phyloP scores from a whole-genome alignment of 441 rosid genomes.

The Breynia disticha region DNA sequence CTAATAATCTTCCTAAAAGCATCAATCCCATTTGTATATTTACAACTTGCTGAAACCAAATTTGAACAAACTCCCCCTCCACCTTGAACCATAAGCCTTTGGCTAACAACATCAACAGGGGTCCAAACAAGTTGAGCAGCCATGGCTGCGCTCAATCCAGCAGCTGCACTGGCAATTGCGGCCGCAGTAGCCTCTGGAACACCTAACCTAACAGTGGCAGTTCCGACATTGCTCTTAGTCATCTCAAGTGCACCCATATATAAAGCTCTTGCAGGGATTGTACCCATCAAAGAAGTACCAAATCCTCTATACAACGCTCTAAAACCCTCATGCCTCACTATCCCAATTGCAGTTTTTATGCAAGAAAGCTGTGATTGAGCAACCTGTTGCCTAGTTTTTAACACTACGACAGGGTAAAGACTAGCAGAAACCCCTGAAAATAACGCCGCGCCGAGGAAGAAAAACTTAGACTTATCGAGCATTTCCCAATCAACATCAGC shows the following conservation, averaged over 20 bases:
- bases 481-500: slow-evolving; percentile 76
- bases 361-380: slow-evolving; percentile 45
- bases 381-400: slow-evolving; percentile 83
- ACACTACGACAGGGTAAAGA: slow-evolving; percentile 65
- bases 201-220: slow-evolving; percentile 49
- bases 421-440: slow-evolving; percentile 76
- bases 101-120: slow-evolving; percentile 80
- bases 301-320: slow-evolving; percentile 69
- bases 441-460: slow-evolving; percentile 77
- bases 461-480: slow-evolving; percentile 82
- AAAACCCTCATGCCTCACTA: slow-evolving; percentile 54
- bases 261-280: slow-evolving; percentile 72
- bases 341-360: slow-evolving; percentile 34
- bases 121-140: slow-evolving; percentile 87
- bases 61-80: slow-evolving; percentile 14
- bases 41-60: slow-evolving; percentile 28
- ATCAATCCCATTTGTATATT: slow-evolving; percentile 61
- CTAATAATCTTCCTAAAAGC: slow-evolving; percentile 58
- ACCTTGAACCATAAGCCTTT: slow-evolving; percentile 84
- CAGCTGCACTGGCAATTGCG: slow-evolving; percentile 55
- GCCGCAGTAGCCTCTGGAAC: slow-evolving; percentile 50
- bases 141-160: slow-evolving; percentile 70
- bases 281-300: slow-evolving; percentile 75
- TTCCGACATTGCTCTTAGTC: slow-evolving; percentile 64
- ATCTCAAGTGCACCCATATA: slow-evolving; percentile 89